These are phyloP conservation scores for Tuber magnatum DNA, from an alignment of 495 filamentous ascomycete species.

Conservation along the genomic window DNA sequence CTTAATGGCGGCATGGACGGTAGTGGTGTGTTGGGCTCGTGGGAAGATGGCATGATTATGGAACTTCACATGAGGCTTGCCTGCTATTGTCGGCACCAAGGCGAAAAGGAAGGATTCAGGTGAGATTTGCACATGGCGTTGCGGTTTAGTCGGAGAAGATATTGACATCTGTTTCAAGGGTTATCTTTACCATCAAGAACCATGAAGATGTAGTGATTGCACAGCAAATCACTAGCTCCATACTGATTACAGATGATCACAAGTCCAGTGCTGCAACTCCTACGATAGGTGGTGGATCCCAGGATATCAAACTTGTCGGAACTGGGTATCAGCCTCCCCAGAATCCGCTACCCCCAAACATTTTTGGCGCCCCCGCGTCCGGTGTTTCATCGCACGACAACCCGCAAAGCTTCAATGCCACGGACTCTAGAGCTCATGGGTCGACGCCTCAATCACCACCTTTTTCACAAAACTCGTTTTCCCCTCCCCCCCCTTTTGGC, in stretches of 20 bases:
- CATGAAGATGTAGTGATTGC: conserved; percentile 63
- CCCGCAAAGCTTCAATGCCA: conserved; percentile 23
- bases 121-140: conserved; percentile 38
- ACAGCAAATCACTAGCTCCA: conserved; percentile 75
- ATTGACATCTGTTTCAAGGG: conserved; percentile 43
- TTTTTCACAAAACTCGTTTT: neutral
- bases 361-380: conserved; percentile 11
- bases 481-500: conserved; percentile 14
- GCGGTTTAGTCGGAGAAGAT: conserved; percentile 5
- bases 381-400: conserved; percentile 10
- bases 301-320: conserved; percentile 36
- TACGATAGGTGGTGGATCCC: conserved; percentile 27
- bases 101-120: conserved; percentile 84
- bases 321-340: conserved; percentile 19
- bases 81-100: conserved; percentile 91
- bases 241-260: conserved; percentile 96
- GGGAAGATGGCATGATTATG: conserved; percentile 56
- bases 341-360: conserved; percentile 15
- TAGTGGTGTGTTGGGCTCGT: conserved; percentile 39
- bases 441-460: conserved; percentile 17
- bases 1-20: conserved; percentile 16
- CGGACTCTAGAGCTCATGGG: conserved; percentile 4
- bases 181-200: conserved; percentile 91
- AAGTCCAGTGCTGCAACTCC: conserved; percentile 57
- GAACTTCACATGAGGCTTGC: conserved; percentile 90